phyloP scores from a whole-genome alignment of 805 yeast species.

The Yamadazyma paraphyllophila region DNA sequence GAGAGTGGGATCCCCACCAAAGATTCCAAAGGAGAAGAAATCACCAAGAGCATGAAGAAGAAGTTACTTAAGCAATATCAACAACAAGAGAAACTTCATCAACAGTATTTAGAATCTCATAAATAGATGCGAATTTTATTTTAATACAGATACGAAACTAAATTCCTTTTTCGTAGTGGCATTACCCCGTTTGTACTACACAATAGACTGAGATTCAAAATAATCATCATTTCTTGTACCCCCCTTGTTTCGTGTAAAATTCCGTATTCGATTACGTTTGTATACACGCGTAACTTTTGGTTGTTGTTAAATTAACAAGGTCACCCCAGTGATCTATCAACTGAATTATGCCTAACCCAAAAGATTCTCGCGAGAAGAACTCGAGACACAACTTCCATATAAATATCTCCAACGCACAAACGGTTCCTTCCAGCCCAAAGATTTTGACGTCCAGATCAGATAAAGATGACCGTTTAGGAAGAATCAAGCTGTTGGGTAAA shows the following conservation, averaged over 20 bases:
- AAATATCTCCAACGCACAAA: neutral
- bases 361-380: neutral
- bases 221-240: neutral
- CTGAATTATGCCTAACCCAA: neutral
- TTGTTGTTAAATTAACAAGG: neutral
- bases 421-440: neutral
- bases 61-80: conserved; percentile 76
- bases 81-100: conserved; percentile 78
- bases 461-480: conserved; percentile 2
- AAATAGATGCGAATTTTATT: neutral
- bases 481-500: conserved; percentile 19
- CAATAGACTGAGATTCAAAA: neutral
- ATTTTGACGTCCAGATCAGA: neutral
- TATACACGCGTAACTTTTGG: too few species aligned
- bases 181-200: neutral
- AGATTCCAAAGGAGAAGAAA: conserved; percentile 73
- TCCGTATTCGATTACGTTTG: too few species aligned
- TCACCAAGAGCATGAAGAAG: conserved; percentile 82
- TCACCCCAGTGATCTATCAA: neutral
- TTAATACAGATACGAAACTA: neutral
- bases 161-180: neutral
- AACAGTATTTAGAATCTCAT: conserved; percentile 45
- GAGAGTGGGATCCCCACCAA: conserved; percentile 79
- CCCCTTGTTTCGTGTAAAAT: neutral
- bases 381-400: neutral